Evolutionary conservation across 305 asterid genomes (phyloP).

Genomic region (Solanum chacoense): DNA sequence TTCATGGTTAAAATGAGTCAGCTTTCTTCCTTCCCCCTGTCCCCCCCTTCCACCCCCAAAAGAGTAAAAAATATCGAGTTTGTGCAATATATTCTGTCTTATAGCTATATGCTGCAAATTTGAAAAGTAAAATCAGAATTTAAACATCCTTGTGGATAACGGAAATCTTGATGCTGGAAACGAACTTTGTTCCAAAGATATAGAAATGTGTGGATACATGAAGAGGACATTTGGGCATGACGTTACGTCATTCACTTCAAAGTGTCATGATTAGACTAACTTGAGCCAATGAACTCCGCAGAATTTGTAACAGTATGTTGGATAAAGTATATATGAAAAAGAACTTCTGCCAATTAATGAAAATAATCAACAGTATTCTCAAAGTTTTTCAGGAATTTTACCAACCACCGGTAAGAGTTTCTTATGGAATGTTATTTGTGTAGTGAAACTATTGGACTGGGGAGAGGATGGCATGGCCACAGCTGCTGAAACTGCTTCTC

Average conservation of each 20-base stretch:
- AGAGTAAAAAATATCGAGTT: background rate
- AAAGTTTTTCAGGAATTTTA: background rate
- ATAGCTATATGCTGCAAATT: background rate
- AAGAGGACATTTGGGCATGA: background rate
- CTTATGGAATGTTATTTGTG: constrained; percentile 1
- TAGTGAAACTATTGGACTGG: constrained; percentile 92
- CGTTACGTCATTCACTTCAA: background rate
- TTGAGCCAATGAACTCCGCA: background rate
- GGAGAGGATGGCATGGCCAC: constrained; percentile 87
- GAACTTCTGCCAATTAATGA: background rate
- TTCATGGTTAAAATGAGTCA: background rate
- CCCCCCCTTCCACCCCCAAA: background rate
- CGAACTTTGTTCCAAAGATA: background rate
- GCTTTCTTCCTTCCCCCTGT: background rate
- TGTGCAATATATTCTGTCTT: background rate
- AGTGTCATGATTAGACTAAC: background rate
- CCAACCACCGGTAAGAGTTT: background rate
- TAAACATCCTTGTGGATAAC: background rate
- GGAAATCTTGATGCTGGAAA: background rate
- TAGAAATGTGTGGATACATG: background rate
- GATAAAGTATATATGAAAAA: background rate
- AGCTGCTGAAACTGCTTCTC: constrained; percentile 61
- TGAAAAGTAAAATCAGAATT: background rate
- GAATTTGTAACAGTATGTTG: background rate
- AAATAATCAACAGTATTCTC: background rate